A percentile compares a stretch with the other conserved stretches of the same genome.
Conservation (phyloP, 1,284 basidiomycete species). For the Cryptococcus sp. region DNA sequence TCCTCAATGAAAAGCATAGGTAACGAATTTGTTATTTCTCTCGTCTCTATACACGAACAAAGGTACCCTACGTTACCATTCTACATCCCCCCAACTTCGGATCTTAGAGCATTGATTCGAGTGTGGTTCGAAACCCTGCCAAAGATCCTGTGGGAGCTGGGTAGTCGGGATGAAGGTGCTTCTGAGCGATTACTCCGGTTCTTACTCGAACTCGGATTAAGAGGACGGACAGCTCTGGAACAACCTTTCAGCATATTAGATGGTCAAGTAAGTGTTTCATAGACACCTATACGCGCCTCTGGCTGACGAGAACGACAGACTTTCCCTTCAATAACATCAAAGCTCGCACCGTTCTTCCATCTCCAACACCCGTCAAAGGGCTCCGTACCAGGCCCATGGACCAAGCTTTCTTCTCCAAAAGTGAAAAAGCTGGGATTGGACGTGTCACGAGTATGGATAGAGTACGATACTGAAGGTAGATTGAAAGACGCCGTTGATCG, state of each 20-base stretch:
- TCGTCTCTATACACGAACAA: slow-evolving; percentile 62
- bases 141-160: slow-evolving; percentile 79
- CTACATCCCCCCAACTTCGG: slow-evolving; percentile 31
- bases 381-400: slow-evolving; percentile 69
- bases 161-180: slow-evolving; percentile 59
- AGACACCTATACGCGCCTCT: slow-evolving; percentile 50
- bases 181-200: slow-evolving; percentile 60
- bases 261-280: slow-evolving; percentile 1
- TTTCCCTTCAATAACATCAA: slow-evolving; percentile 21
- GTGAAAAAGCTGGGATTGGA: slow-evolving; percentile 58
- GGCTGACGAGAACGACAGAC: slow-evolving; percentile 5
- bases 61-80: slow-evolving; percentile 41
- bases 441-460: slow-evolving; percentile 48
- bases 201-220: slow-evolving; percentile 31
- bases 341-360: slow-evolving; percentile 74
- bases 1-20: slow-evolving; percentile 53
- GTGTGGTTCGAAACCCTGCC: slow-evolving; percentile 65
- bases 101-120: slow-evolving; percentile 20
- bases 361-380: slow-evolving; percentile 70
- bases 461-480: slow-evolving; percentile 26
- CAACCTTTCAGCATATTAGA: slow-evolving; percentile 15
- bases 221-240: slow-evolving; percentile 23
- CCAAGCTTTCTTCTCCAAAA: slow-evolving; percentile 58
- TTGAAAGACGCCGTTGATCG: slow-evolving; percentile 18
- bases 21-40: slow-evolving; percentile 68